Conservation (phyloP, 441 rosid species). For the California macrophylla region DNA sequence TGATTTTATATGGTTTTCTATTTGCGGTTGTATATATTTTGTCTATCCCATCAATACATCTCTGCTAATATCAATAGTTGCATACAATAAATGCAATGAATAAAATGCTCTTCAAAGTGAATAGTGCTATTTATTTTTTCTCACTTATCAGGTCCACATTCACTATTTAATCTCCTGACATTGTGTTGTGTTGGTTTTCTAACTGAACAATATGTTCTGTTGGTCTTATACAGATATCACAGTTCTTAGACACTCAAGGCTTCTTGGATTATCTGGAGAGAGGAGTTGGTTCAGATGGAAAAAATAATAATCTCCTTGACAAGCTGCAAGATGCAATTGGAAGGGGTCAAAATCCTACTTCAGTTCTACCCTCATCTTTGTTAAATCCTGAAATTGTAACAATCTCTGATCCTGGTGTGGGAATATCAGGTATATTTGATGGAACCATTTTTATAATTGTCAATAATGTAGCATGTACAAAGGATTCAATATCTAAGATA, state of each 20-base stretch:
- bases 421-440: slow-evolving; percentile 50
- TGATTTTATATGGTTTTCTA: background rate
- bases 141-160: background rate
- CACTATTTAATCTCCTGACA: background rate
- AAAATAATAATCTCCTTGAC: slow-evolving; percentile 70
- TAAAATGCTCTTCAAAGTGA: background rate
- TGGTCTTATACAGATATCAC: slow-evolving; percentile 51
- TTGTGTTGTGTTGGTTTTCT: slow-evolving; percentile 5
- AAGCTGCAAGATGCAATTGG: slow-evolving; percentile 95
- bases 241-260: slow-evolving; percentile 76
- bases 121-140: slow-evolving; percentile 4
- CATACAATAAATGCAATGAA: background rate
- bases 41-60: background rate
- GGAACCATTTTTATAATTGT: slow-evolving; percentile 16
- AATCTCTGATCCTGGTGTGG: slow-evolving; percentile 74
- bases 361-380: slow-evolving; percentile 55
- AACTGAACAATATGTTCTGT: background rate
- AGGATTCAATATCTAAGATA: slow-evolving; percentile 3
- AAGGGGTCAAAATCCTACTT: slow-evolving; percentile 89
- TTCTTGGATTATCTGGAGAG: slow-evolving; percentile 93
- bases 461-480: background rate
- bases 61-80: background rate
- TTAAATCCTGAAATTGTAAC: slow-evolving; percentile 77
- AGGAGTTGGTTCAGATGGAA: slow-evolving; percentile 60
- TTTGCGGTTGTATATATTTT: background rate